Evolutionary conservation across 345 rosid species (phyloP).

Genomic region (Aquilaria yunnanensis): DNA sequence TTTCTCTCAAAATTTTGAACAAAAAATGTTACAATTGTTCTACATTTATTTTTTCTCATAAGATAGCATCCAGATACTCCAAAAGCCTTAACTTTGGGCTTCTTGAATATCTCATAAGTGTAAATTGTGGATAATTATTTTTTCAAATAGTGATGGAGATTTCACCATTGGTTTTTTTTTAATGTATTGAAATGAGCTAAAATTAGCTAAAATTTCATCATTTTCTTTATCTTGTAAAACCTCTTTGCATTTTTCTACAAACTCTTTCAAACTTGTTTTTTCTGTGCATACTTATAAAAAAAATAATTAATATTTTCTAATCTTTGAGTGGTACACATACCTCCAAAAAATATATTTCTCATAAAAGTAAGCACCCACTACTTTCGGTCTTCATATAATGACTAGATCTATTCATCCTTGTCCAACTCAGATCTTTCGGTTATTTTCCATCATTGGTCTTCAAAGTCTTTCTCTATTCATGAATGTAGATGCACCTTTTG

Average conservation of each 20-base stretch:
- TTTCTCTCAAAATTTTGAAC: too few relatives aligned
- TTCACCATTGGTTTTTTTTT: too few relatives aligned
- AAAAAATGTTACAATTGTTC: too few relatives aligned
- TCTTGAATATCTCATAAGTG: too few relatives aligned
- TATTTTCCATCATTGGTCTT: conserved; percentile 1
- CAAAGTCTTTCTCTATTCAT: conserved; percentile 4
- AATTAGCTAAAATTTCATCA: background rate
- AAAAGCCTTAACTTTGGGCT: too few relatives aligned
- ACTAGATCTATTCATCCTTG: background rate
- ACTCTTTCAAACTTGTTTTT: background rate
- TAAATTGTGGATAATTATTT: too few relatives aligned
- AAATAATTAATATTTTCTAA: background rate
- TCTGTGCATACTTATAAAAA: background rate
- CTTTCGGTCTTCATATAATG: conserved; percentile 9
- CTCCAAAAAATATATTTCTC: conserved; percentile 3
- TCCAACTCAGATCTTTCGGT: background rate
- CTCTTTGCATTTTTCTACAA: background rate
- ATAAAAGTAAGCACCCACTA: conserved; percentile 2
- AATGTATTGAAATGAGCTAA: too few relatives aligned
- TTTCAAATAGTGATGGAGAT: too few relatives aligned
- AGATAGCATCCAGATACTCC: too few relatives aligned
- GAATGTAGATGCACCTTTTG: background rate
- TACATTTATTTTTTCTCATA: too few relatives aligned
- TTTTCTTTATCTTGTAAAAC: background rate
- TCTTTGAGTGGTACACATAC: background rate